These are phyloP conservation scores for Aspergillus hiratsukae DNA, from an alignment of 2,329 filamentous ascomycete species.

Conservation along the genomic window DNA sequence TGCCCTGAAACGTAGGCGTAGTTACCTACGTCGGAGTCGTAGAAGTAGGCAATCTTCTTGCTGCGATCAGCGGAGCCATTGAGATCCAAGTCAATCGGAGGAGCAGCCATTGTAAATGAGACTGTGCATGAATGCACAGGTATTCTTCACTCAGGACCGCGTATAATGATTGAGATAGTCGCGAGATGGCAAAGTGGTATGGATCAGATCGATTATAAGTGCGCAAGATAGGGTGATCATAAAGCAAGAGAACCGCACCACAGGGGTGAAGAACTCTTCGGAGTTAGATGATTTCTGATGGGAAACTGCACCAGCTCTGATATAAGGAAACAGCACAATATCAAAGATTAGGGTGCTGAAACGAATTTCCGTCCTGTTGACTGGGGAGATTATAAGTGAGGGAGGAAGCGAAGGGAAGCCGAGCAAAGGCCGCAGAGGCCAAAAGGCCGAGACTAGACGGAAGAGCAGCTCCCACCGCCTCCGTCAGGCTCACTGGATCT, in stretches of 20 bases:
- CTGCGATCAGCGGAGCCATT: conserved; percentile 51
- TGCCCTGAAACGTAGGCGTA: conserved; percentile 85
- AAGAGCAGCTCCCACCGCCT: conserved; percentile 27
- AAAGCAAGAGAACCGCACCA: not conserved
- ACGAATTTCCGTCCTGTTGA: conserved; percentile 7
- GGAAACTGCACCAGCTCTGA: not conserved
- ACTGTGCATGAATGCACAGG: conserved; percentile 4
- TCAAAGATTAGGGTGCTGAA: conserved; percentile 6
- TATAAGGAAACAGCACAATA: conserved; percentile 1
- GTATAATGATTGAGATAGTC: not conserved
- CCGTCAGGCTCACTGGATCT: conserved; percentile 26
- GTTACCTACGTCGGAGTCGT: conserved; percentile 96
- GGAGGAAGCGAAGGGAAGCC: conserved; percentile 20
- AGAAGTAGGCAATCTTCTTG: conserved; percentile 96
- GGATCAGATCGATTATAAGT: conserved; percentile 2
- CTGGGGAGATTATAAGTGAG: conserved; percentile 11
- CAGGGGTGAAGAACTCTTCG: not conserved
- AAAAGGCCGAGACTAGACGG: conserved; percentile 13
- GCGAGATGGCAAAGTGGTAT: conserved; percentile 14
- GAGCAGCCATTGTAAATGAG: conserved; percentile 45
- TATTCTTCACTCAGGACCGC: conserved; percentile 6
- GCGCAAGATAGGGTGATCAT: not conserved
- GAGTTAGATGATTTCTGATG: not conserved
- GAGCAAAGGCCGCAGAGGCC: conserved; percentile 22
- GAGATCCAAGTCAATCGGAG: conserved; percentile 51